Percentiles rank a stretch among this genome's conserved stretches.
These are phyloP conservation scores for Erodium texanum DNA, from an alignment of 441 rosid species.

Conservation along the genomic window DNA sequence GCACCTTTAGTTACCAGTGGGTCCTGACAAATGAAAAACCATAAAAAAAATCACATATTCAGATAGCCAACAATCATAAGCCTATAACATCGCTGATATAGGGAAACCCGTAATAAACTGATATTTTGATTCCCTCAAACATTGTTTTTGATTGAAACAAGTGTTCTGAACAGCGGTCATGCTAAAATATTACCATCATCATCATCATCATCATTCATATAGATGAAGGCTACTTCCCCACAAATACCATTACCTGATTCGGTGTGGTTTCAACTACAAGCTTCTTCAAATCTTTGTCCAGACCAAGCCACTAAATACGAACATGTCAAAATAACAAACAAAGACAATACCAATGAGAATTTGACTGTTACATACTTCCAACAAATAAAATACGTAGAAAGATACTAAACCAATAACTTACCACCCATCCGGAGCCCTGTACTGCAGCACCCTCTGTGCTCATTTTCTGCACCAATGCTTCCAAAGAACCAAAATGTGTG, in stretches of 20 bases:
- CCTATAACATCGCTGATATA: not conserved
- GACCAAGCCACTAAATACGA: constrained; percentile 67
- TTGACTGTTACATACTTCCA: not conserved
- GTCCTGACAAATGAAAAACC: constrained; percentile 38
- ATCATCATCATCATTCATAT: too few relatives aligned
- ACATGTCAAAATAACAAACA: not conserved
- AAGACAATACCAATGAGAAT: not conserved
- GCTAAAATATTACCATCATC: not conserved
- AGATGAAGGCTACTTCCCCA: not conserved
- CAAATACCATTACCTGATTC: constrained; percentile 58
- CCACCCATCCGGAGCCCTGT: constrained; percentile 99
- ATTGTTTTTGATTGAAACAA: not conserved
- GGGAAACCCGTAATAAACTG: not conserved
- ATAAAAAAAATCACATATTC: not conserved
- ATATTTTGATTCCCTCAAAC: not conserved
- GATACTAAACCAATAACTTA: constrained; percentile 24
- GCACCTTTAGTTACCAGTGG: constrained; percentile 78
- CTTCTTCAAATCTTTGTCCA: constrained; percentile 73
- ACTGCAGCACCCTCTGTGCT: constrained; percentile 84
- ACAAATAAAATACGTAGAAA: not conserved
- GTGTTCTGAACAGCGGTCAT: not conserved
- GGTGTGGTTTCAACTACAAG: constrained; percentile 85
- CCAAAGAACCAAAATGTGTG: constrained; percentile 66
- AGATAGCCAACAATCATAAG: not conserved
- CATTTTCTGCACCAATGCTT: constrained; percentile 63